Conservation (phyloP, 2,329 filamentous ascomycete species). For the Ceratocystis papillata region DNA sequence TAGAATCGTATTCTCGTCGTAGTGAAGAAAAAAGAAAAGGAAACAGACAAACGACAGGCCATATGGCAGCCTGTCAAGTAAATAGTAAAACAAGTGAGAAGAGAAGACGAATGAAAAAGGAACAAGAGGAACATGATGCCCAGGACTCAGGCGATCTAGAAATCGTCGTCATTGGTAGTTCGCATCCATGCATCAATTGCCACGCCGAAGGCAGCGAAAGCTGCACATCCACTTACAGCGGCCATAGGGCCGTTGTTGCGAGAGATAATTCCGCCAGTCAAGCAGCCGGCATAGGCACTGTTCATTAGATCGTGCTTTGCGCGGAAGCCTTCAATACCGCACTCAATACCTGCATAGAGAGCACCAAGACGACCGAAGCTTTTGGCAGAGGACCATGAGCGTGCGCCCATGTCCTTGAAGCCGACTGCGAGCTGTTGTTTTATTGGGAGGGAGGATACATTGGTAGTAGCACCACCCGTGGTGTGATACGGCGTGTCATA, state of each 20-base stretch:
- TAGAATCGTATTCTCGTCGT: constrained; percentile 6
- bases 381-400: constrained; percentile 73
- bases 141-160: constrained; percentile 6
- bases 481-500: constrained; percentile 83
- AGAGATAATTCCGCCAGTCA: constrained; percentile 82
- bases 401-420: constrained; percentile 87
- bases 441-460: constrained; percentile 58
- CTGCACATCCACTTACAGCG: constrained; percentile 73
- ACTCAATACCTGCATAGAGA: constrained; percentile 86
- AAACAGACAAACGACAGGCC: neutral
- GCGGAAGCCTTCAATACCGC: constrained; percentile 81
- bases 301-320: constrained; percentile 92
- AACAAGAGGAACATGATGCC: constrained; percentile 7
- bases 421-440: constrained; percentile 73
- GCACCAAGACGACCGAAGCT: constrained; percentile 93
- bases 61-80: neutral
- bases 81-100: constrained; percentile 12
- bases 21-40: neutral
- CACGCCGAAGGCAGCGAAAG: constrained; percentile 84
- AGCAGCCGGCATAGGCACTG: constrained; percentile 74
- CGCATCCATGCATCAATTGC: constrained; percentile 90
- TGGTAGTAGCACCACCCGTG: constrained; percentile 33
- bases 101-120: constrained; percentile 10
- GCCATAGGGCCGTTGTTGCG: constrained; percentile 83
- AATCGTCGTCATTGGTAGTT: constrained; percentile 52